A percentile compares a stretch with the other conserved stretches of the same genome.
These are phyloP conservation scores for Cornus suecica DNA, from an alignment of 148 eudicot species.

Conservation along the genomic window DNA sequence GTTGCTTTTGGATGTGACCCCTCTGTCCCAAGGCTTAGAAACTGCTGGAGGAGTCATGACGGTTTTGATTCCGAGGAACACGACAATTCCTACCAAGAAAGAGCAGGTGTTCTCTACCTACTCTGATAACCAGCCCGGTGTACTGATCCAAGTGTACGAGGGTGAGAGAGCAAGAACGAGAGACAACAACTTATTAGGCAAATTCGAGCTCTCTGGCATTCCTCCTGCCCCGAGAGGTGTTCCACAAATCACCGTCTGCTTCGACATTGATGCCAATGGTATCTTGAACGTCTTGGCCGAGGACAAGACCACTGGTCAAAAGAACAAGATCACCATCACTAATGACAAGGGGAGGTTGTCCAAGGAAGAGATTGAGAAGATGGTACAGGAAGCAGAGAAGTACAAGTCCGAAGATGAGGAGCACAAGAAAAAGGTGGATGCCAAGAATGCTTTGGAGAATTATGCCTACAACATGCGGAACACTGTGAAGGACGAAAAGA, in stretches of 20 bases:
- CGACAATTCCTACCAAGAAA: neutral
- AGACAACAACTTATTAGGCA: neutral
- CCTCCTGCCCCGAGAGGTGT: too few relatives aligned
- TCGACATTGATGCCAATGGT: too few relatives aligned
- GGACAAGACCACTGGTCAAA: neutral
- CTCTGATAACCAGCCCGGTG: neutral
- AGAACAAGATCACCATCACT: conserved; percentile 7
- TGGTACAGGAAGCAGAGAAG: conserved; percentile 32
- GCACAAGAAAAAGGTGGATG: conserved; percentile 30
- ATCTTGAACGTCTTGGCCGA: too few relatives aligned
- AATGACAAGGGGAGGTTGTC: conserved; percentile 37
- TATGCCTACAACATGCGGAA: conserved; percentile 19
- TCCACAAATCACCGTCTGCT: too few relatives aligned
- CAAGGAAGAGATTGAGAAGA: conserved; percentile 25
- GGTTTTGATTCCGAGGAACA: too few relatives aligned
- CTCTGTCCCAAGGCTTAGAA: neutral
- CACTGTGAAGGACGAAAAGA: conserved; percentile 4
- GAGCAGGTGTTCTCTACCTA: neutral
- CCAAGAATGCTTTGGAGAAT: too few relatives aligned
- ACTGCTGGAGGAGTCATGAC: neutral
- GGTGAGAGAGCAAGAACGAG: neutral
- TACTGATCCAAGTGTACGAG: neutral
- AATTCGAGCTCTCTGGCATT: neutral
- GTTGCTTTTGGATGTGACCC: too few relatives aligned
- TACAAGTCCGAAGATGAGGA: conserved; percentile 33